Base-by-base conservation (phyloP, 441 rosid species). In the Cnidoscolus chayamansa region DNA sequence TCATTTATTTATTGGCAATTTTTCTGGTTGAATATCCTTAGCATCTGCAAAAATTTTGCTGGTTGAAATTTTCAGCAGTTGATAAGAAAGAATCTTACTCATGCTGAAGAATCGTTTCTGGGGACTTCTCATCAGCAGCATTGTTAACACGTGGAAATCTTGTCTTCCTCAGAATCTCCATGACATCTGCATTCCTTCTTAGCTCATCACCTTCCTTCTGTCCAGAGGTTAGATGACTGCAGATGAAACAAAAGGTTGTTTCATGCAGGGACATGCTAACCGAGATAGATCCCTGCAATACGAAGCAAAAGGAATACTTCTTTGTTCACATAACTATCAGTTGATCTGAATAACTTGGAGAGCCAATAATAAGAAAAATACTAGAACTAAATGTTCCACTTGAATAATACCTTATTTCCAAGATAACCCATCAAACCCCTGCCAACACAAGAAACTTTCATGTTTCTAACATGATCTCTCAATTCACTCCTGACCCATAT, bases 381-480 rank as follows among this genome's bases (percentile, higher is more conserved):
- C 4, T 19, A 67, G 50, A 70, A 9, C 19, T 40, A n/a, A 31
- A 61, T 40, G 69, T 71, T 48, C 64, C 13, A 32, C 72, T 67
- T 20, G 5, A 65, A 65, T 31, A 49, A 58, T 78, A 93, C 99
- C 99, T 95, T 95, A 81, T 95, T 95, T 72, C 98, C 97, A 0
- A 95, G 96, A 77, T 95, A 95, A 65, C 98, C 99, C 98, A 95
- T 94, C 74, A 94, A 63, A 69, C 99, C 98, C 85, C 98, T 86
- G 48, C 99, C 99, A 72, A 95, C 92, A 76, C 98, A 90, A 43
- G 98, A 95, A 61, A 93, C 98, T 81, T 95, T 95, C 95, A 95
- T 81, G 84, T 93, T 90, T 73, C 81, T 80, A 70, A 95, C 92
- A 48, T 85, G 76, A 75, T 93, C 99, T 71, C 91, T 83, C 64